Evolutionary conservation across 73 alveolate species (phyloP), one percentile per base, ranked within the genome.

Genomic region (Durusdinium trenchii): DNA sequence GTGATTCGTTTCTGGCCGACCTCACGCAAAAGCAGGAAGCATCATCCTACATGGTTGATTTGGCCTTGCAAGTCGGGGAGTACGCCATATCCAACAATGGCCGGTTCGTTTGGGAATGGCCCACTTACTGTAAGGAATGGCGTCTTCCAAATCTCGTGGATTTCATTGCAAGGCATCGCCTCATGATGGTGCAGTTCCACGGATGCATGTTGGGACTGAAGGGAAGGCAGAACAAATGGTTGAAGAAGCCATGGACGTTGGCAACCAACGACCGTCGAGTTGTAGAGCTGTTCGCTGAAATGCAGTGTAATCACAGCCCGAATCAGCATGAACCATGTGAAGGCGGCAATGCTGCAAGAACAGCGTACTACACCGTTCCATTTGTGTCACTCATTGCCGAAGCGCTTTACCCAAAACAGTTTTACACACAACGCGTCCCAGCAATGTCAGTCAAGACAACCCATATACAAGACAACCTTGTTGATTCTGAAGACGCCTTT

Each of bases 241-340:
- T 82, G 36, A 82, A 50, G 71, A 78, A 78, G 45, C 87, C 87
- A 16, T 78, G 87, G 87, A 78, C 36, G 61, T n/a, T 78, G 40
- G 87, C 87, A 14, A 43, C 87, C 6, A 78, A 78, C 20, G 87
- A 78, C 20, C 87, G 87, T 42, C 57, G 93, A 3, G 48, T 82
- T 3, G 93, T 82, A 4, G 93, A 82, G 50, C 30, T 82, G 47
- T 82, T 82, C 51, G 93, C 71, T 23, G 73, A 82, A 35, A 48
- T 48, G 67, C 93, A 82, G 52, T 82, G 93, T 50, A 47, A 30
- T 30, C 93, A 82, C 93, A 0, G 61, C 1, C 75, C 93, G 9
- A 2, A 14, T 2, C 73, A 50, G 32, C 93, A 82, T 82, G 93
- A 82, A 35, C 50, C 93, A 82, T 30, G 73, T 42, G 93, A 82